These are phyloP conservation scores for Alternaria arborescens DNA, from an alignment of 2,329 filamentous ascomycete genomes.

Conservation along the genomic window DNA sequence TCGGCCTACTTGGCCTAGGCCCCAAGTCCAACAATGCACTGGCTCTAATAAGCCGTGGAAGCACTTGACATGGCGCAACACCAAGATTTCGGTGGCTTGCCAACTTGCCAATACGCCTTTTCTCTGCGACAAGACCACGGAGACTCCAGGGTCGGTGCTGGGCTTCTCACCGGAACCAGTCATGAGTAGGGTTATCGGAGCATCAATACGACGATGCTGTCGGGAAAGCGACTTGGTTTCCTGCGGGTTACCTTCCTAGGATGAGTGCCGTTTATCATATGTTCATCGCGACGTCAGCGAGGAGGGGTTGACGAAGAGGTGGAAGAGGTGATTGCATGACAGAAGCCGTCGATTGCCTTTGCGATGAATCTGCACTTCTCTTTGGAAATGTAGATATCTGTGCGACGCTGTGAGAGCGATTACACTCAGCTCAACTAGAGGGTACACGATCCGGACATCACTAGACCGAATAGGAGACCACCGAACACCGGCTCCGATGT, in stretches of 20 bases:
- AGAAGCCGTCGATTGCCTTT: background rate
- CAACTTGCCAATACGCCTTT: conserved; percentile 37
- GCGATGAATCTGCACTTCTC: background rate
- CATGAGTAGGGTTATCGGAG: conserved; percentile 15
- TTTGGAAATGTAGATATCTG: background rate
- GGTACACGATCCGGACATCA: conserved; percentile 1
- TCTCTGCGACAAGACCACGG: conserved; percentile 29
- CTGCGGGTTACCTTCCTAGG: conserved; percentile 15
- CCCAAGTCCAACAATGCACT: conserved; percentile 18
- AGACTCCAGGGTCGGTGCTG: conserved; percentile 18
- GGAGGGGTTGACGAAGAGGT: background rate
- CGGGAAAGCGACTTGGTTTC: conserved; percentile 20
- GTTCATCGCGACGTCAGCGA: conserved; percentile 2
- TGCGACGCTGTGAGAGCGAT: conserved; percentile 5
- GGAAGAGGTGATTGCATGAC: background rate
- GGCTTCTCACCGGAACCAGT: conserved; percentile 20
- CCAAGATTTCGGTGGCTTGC: conserved; percentile 36
- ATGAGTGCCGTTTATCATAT: background rate
- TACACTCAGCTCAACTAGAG: background rate
- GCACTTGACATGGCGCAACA: conserved; percentile 18
- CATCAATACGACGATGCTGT: background rate
- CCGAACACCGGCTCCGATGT: conserved; percentile 4
- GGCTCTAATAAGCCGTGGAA: conserved; percentile 15
- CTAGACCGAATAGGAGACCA: conserved; percentile 14
- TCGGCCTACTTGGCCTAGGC: conserved; percentile 33